Percentiles rank a stretch among this genome's conserved stretches.
Conservation (phyloP, 1,139 yeast species). For the Saccharomyces hybrid region DNA sequence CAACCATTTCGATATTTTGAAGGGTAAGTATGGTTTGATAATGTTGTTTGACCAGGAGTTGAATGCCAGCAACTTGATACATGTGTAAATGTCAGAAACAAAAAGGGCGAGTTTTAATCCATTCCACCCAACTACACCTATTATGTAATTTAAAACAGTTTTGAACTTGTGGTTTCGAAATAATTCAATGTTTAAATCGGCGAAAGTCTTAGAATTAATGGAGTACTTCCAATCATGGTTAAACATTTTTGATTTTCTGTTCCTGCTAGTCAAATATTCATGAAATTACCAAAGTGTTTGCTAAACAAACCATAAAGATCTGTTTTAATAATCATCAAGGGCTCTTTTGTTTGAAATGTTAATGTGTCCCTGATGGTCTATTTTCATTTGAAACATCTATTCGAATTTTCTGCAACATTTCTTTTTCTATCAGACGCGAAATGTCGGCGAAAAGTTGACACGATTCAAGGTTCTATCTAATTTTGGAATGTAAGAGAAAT, state of each 20-base stretch:
- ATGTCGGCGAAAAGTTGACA: background rate
- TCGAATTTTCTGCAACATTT: background rate
- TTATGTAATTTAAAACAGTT: slow-evolving; percentile 48
- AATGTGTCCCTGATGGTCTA: background rate
- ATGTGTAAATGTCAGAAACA: slow-evolving; percentile 72
- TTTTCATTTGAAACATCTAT: background rate
- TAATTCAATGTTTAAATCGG: slow-evolving; percentile 36
- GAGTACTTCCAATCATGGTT: slow-evolving; percentile 23
- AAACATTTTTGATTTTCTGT: slow-evolving; percentile 11
- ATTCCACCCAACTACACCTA: slow-evolving; percentile 43
- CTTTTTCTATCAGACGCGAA: background rate
- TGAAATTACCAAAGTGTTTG: background rate
- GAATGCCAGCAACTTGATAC: slow-evolving; percentile 65
- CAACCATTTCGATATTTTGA: slow-evolving; percentile 66
- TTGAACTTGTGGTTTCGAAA: slow-evolving; percentile 50
- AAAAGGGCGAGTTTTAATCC: slow-evolving; percentile 52
- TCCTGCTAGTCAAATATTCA: background rate
- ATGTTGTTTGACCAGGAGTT: slow-evolving; percentile 59
- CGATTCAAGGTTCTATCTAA: background rate
- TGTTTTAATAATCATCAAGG: background rate
- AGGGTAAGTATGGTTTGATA: slow-evolving; percentile 50
- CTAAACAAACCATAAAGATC: background rate
- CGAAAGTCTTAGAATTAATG: slow-evolving; percentile 30
- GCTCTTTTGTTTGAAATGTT: background rate
- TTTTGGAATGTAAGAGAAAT: background rate